Base-by-base conservation (phyloP, 139 green algal genomes). In the Picochlorum sp. region DNA sequence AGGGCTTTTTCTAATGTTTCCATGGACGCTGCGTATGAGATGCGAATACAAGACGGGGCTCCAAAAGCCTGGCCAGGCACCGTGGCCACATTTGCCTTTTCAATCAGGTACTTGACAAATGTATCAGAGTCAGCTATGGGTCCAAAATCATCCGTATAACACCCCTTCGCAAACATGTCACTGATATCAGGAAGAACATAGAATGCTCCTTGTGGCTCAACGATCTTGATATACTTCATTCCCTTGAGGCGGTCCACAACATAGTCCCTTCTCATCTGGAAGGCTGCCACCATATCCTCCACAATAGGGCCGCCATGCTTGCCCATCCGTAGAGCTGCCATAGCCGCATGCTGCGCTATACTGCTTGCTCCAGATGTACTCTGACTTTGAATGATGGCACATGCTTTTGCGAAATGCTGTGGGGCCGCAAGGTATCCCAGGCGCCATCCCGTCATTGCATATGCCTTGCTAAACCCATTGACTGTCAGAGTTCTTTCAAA, bases 61-160 rank as follows among this genome's bases (percentile, higher is more conserved):
- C 93, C 93, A 80, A 98, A 98, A 2, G 93, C 93, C 54, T 95
- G 85, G 0, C 93, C 93, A 2, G 93, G 93, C 24, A 98, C 93
- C 16, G 94, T 59, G 1, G 92, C 93, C 20, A 98, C 86, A 61
- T 87, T 59, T n/a, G 64, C 80, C n/a, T 64, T 50, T 54, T 84
- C 70, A 32, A 85, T 45, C 13, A 85, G 16, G 34, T 84, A 85
- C 46, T 76, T 80, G 61, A 16, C 21, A 16, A 99, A 81, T 3
- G 83, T 74, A 56, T 98, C 94, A 8, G 70, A 79, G 68, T 96
- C 85, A 0, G 84, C 79, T 4, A 94, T 70, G 2, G 79, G 63
- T 1, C 90, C 90, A 69, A 88, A 95, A 28, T 78, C 85, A 10
- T 82, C 50, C 3, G 72, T 84, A 11, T 61, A 45, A 2, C 72